Evolutionary conservation across 345 rosid genomes (phyloP).

Genomic region (Arabis alpina): DNA sequence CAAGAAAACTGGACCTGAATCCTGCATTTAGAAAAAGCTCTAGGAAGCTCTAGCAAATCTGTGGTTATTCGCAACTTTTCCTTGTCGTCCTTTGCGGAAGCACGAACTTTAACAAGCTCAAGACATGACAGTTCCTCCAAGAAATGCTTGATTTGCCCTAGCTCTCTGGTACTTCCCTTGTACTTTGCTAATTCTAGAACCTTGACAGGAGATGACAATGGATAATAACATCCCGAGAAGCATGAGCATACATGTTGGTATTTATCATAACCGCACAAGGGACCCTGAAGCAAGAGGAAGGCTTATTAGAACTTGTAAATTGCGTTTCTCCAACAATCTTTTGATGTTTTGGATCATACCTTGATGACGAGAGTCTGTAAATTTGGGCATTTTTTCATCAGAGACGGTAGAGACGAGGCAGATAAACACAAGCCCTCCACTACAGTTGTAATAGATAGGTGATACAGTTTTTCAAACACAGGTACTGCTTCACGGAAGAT

Average conservation of each 20-base stretch:
- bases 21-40: constrained; percentile 20
- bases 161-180: background rate
- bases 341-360: no score
- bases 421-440: no score
- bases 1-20: background rate
- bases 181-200: constrained; percentile 1
- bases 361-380: no score
- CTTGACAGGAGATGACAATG: background rate
- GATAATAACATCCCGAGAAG: background rate
- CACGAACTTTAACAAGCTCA: constrained; percentile 5
- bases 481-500: no score
- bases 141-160: constrained; percentile 6
- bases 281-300: no score
- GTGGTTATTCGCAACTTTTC: background rate
- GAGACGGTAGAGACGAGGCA: no score
- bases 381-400: no score
- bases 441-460: no score
- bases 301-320: no score
- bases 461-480: no score
- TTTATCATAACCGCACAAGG: background rate
- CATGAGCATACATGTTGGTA: background rate
- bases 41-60: constrained; percentile 10
- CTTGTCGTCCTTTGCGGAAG: background rate
- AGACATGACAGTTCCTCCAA: constrained; percentile 15
- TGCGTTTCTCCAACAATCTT: no score